Evolutionary conservation across 1,284 basidiomycete genomes (phyloP), one percentile per base, ranked within the genome.

Genomic region (Moesziomyces parantarcticus): DNA sequence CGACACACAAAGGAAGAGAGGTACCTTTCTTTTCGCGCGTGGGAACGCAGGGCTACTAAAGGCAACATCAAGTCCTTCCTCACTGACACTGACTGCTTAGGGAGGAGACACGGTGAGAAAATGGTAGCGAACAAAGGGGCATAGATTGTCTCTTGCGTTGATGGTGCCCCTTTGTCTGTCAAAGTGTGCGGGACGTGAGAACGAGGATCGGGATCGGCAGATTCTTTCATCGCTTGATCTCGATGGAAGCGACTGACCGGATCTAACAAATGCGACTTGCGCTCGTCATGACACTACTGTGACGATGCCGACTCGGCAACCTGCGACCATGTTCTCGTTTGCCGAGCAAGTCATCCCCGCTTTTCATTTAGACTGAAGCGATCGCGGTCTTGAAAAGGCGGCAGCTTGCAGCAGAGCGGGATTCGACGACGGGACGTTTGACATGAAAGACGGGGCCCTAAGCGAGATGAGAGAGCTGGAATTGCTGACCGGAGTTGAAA

Each of bases 81-180:
- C 2, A 32, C 29, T 2, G 16, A 16, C 36, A 18, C 1, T 6
- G 36, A 39, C 36, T 18, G 36, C 4, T 13, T 16, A 18, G 36
- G 36, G 14, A 39, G 36, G 5, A n/a, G 16, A 39, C 14, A 18
- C 34, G 10, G 34, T 34, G 11, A 10, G 13, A 16, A 4, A 3
- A 13, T 34, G 10, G 34, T 4, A 34, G 13, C 16, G 16, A 39
- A 39, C 36, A 39, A 39, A 39, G 36, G 36, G 36, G 18, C 36
- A 18, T 4, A 39, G 11, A 18, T 39, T 39, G 11, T 36, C 14
- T 36, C 11, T 36, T 18, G 13, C 14, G 14, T 36, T 36, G 34
- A 36, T 21, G 4, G 21, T 9, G 29, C 1, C 46, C 54, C 54
- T 49, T 56, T 56, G 54, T 55, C 45, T 55, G 53, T 56, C 54